Base-by-base conservation (phyloP, 2,329 filamentous ascomycete genomes). In the Cercospora janseana region DNA sequence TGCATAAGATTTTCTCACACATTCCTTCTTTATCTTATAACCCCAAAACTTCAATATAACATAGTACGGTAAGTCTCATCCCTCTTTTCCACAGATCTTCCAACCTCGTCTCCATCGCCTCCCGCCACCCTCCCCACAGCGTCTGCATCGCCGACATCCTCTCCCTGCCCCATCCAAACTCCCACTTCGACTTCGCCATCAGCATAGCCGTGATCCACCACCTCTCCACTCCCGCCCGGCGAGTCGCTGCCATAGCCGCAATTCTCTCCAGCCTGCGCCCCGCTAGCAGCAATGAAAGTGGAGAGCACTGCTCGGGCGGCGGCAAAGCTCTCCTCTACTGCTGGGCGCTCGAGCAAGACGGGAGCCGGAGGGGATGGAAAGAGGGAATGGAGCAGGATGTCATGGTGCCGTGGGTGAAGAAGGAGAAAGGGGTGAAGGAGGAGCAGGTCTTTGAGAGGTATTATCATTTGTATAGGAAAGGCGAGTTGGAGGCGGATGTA, bases 141-240 rank as follows among this genome's bases (percentile, higher is more conserved):
- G 81, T 85, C 13, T 69, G 89, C 24, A 83, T 95, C 31, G 91
- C 91, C 27, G 92, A 97, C 68, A 86, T 83, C 42, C 78, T 97
- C 6, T 77, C 78, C n/a, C 78, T 96, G 15, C 93, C 93, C 3
- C 92, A 95, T 68, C 86, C 81, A 8, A 51, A 61, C 6, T 52
- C 67, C 58, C 56, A 74, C 63, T 87, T 87, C 66, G 92, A 97
- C 70, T 97, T 97, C 68, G 90, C 82, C 50, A 93, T 97, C 59
- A 93, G 86, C 63, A 91, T 98, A 63, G 93, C 93, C 40, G 93
- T 97, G 8, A 77, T 97, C 24, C 93, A 97, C 72, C 93, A 98
- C 72, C 76, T 97, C 45, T 94, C 89, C 10, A 95, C 91, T 4
- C 75, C 77, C 8, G 78, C 77, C 42, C 79, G 93, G 49, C 80